These are phyloP conservation scores for Ophiostoma populinum DNA, from an alignment of 2,329 filamentous ascomycete genomes.

Conservation along the genomic window DNA sequence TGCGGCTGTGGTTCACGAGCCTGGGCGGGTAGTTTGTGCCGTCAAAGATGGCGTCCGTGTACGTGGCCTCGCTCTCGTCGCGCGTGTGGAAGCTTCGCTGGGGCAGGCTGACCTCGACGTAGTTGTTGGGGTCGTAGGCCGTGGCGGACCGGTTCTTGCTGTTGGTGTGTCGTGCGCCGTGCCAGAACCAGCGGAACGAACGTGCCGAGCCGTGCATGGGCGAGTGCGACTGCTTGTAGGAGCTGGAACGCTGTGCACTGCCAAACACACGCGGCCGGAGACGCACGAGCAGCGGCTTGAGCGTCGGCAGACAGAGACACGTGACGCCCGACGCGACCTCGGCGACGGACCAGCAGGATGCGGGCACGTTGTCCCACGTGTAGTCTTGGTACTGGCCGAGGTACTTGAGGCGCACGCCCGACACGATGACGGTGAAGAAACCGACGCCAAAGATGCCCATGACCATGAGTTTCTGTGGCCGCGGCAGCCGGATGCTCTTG, in stretches of 20 bases:
- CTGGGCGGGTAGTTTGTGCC: no score
- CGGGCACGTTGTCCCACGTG: conserved; percentile 21
- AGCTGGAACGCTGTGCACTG: neutral
- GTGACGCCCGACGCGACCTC: conserved; percentile 20
- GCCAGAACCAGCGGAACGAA: no score
- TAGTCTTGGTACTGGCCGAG: conserved; percentile 18
- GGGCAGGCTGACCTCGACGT: neutral
- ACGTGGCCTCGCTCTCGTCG: conserved; percentile 1
- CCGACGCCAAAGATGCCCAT: conserved; percentile 22
- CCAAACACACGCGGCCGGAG: neutral
- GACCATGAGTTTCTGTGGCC: conserved; percentile 14
- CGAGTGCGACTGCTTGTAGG: neutral
- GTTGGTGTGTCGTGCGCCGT: no score
- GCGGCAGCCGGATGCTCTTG: conserved; percentile 7
- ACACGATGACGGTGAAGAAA: conserved; percentile 23
- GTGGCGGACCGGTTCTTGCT: no score
- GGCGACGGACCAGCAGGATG: conserved; percentile 20
- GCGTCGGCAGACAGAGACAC: conserved; percentile 20
- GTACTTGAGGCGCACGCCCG: conserved; percentile 21
- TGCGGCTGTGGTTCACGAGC: no score
- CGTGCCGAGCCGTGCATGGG: neutral
- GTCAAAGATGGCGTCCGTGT: no score
- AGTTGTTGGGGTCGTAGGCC: neutral
- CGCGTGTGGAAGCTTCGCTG: neutral
- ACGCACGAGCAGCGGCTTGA: conserved; percentile 16